A percentile compares a stretch with the other conserved stretches of the same genome.
Conservation (phyloP, 129 eudicot genomes). For the Helianthus tuberosus region DNA sequence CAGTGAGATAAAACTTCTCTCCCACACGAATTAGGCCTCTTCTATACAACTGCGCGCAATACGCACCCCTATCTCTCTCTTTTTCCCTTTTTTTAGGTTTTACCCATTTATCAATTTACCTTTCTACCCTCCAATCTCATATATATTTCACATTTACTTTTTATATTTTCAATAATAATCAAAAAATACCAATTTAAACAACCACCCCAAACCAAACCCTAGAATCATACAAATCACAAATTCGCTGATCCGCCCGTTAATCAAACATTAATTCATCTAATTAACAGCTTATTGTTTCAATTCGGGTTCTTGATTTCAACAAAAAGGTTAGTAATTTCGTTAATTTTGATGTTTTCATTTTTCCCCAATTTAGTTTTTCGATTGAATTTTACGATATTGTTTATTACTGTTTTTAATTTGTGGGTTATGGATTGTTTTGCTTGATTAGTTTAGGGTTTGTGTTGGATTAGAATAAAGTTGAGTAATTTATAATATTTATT, state of each 20-base stretch:
- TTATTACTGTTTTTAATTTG: background rate
- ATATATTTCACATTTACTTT: constrained; percentile 21
- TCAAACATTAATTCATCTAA: constrained; percentile 26
- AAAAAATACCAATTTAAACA: constrained; percentile 7
- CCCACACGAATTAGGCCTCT: constrained; percentile 52
- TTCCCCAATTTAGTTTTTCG: constrained; percentile 19
- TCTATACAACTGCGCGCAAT: constrained; percentile 41
- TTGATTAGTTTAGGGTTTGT: constrained; percentile 30
- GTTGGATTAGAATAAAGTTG: constrained; percentile 19
- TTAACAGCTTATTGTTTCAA: constrained; percentile 9
- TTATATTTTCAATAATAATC: constrained; percentile 7
- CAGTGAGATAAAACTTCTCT: constrained; percentile 40
- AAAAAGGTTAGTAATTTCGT: constrained; percentile 36
- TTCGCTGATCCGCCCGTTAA: constrained; percentile 31
- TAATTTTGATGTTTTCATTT: constrained; percentile 4
- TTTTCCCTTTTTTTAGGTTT: constrained; percentile 35
- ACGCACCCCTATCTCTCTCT: constrained; percentile 40
- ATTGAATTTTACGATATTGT: constrained; percentile 8
- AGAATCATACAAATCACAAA: constrained; percentile 33
- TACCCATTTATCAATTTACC: constrained; percentile 22
- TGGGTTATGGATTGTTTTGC: constrained; percentile 21
- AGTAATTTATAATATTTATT: background rate
- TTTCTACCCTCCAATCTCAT: constrained; percentile 27
- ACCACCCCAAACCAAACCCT: constrained; percentile 49
- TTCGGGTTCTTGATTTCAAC: constrained; percentile 12